These are phyloP conservation scores for Priceomyces melissophilus DNA, from an alignment of 805 yeast species.

Conservation along the genomic window DNA sequence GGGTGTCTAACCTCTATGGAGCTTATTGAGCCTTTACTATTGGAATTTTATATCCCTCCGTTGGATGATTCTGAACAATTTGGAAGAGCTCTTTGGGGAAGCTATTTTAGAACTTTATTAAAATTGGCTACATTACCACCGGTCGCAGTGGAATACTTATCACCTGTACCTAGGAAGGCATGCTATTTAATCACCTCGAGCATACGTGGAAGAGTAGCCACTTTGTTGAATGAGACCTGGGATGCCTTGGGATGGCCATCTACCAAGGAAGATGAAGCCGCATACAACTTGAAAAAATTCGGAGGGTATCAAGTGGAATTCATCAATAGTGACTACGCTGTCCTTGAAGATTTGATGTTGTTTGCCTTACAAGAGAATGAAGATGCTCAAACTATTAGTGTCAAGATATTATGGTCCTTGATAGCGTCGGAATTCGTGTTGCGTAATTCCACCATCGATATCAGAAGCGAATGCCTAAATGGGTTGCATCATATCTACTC, in stretches of 20 bases:
- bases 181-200: conserved; percentile 61
- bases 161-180: conserved; percentile 71
- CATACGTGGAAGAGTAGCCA: conserved; percentile 57
- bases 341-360: conserved; percentile 61
- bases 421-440: conserved; percentile 63
- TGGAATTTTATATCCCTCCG: conserved; percentile 50
- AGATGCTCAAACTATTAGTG: conserved; percentile 59
- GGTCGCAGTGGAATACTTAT: conserved; percentile 63
- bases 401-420: conserved; percentile 65
- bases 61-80: conserved; percentile 48
- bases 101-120: conserved; percentile 55
- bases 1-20: conserved; percentile 54
- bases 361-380: conserved; percentile 67
- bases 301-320: conserved; percentile 74
- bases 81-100: conserved; percentile 66
- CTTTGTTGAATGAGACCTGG: conserved; percentile 64
- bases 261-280: conserved; percentile 45
- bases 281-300: conserved; percentile 59
- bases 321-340: conserved; percentile 51
- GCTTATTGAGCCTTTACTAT: conserved; percentile 49
- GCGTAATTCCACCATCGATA: conserved; percentile 53
- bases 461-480: conserved; percentile 60
- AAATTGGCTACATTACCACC: conserved; percentile 64
- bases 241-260: conserved; percentile 65
- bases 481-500: conserved; percentile 66